Percentiles rank a stretch among this genome's conserved stretches.
Evolutionary conservation across 306 rosid genomes (phyloP).

Genomic region (Spatholobus suberectus): DNA sequence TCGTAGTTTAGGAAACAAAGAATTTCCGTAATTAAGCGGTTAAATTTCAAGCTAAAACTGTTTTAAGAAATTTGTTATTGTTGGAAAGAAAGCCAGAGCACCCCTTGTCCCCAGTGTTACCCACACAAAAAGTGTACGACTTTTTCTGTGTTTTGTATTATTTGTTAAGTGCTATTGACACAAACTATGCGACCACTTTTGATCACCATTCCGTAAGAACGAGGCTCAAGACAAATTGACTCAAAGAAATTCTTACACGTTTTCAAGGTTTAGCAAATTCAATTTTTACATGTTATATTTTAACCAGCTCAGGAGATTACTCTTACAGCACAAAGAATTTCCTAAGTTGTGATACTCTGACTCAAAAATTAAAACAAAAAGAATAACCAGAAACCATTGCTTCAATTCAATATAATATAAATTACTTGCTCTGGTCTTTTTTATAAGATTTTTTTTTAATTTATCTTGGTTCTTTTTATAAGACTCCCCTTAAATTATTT

Average conservation of each 20-base stretch:
- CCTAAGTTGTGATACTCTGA: background rate
- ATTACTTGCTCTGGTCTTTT: background rate
- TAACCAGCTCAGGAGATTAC: background rate
- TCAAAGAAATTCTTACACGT: no score
- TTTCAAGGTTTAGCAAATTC: no score
- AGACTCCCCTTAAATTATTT: background rate
- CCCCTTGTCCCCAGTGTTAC: background rate
- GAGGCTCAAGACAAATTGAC: background rate
- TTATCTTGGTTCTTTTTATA: background rate
- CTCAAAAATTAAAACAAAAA: background rate
- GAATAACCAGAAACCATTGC: background rate
- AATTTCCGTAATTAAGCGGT: background rate
- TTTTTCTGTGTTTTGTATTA: no score
- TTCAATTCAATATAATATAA: background rate
- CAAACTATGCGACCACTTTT: background rate
- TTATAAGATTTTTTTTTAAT: no score
- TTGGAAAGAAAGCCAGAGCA: background rate
- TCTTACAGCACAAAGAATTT: background rate
- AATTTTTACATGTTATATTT: no score
- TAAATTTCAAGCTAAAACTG: conserved; percentile 1
- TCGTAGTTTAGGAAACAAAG: background rate
- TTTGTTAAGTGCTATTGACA: background rate
- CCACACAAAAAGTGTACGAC: background rate
- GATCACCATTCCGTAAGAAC: background rate
- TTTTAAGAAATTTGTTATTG: background rate